Evolutionary conservation across 331 rosid genomes (phyloP).

Genomic region (Acacia concinna): DNA sequence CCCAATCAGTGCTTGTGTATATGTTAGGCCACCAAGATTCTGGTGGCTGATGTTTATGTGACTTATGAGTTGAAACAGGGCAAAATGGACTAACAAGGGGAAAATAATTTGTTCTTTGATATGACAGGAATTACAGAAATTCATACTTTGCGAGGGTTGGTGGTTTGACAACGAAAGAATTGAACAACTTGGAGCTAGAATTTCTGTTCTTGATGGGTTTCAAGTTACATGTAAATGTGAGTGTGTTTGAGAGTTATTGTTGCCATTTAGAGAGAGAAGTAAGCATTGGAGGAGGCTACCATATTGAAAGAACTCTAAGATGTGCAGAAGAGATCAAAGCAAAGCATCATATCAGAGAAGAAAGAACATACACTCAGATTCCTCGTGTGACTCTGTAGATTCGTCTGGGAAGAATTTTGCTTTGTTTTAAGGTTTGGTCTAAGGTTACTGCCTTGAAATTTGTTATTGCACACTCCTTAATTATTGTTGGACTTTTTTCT

Average conservation of each 20-base stretch:
- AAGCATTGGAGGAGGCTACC: conserved; percentile 85
- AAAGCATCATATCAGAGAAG: conserved; percentile 40
- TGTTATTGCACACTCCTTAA: too few species aligned
- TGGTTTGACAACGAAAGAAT: conserved; percentile 66
- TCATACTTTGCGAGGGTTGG: conserved; percentile 95
- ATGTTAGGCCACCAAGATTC: conserved; percentile 17
- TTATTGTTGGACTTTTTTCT: too few species aligned
- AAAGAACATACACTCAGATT: conserved; percentile 46
- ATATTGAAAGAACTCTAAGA: conserved; percentile 71
- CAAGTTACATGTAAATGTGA: conserved; percentile 88
- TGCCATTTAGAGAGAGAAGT: conserved; percentile 91
- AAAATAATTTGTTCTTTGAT: neutral
- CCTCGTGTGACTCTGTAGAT: conserved; percentile 59
- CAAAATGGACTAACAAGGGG: neutral
- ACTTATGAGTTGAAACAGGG: conserved; percentile 10
- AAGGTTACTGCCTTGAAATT: too few species aligned
- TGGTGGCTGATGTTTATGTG: conserved; percentile 10
- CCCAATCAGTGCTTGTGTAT: conserved; percentile 13
- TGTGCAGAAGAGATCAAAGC: conserved; percentile 83
- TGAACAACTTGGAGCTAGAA: conserved; percentile 77
- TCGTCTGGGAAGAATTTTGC: neutral
- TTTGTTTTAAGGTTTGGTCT: neutral
- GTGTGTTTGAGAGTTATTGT: conserved; percentile 93
- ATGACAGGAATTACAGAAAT: conserved; percentile 76
- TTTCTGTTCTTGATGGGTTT: conserved; percentile 79